Conservation (phyloP, 805 yeast genomes). For the Helenozyma rhizophorensis region DNA sequence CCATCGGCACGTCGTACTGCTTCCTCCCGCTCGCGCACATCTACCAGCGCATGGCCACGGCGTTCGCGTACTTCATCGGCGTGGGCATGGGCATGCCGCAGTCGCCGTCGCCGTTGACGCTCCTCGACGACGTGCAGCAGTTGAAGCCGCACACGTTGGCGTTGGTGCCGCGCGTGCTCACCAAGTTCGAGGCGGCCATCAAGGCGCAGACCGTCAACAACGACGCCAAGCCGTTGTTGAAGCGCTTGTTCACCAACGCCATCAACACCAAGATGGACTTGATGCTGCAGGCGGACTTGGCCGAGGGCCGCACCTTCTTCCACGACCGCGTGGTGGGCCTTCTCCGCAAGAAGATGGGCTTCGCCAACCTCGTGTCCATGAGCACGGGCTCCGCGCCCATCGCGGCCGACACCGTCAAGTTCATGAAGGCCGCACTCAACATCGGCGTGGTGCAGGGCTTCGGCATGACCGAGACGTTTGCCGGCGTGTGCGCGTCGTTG, state of each 20-base stretch:
- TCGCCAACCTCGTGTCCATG: constrained; percentile 22
- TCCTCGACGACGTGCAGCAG: constrained; percentile 54
- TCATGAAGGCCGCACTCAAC: constrained; percentile 22
- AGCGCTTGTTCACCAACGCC: constrained; percentile 25
- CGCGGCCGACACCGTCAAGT: constrained; percentile 17
- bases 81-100: constrained; percentile 27
- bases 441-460: constrained; percentile 29
- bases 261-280: constrained; percentile 24
- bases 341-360: constrained; percentile 29
- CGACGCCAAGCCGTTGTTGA: constrained; percentile 27
- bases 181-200: constrained; percentile 47
- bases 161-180: constrained; percentile 62
- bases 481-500: constrained; percentile 17
- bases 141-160: constrained; percentile 51
- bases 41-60: constrained; percentile 16
- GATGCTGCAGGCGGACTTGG: constrained; percentile 37
- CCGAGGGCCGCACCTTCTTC: constrained; percentile 29
- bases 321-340: constrained; percentile 30
- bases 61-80: constrained; percentile 12
- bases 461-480: constrained; percentile 31
- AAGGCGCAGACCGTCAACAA: constrained; percentile 23
- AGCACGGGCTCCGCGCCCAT: constrained; percentile 27
- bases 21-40: constrained; percentile 26
- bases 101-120: constrained; percentile 39
- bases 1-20: constrained; percentile 12